Conservation (phyloP, 805 yeast genomes). For the Ogataea glucozyma region DNA sequence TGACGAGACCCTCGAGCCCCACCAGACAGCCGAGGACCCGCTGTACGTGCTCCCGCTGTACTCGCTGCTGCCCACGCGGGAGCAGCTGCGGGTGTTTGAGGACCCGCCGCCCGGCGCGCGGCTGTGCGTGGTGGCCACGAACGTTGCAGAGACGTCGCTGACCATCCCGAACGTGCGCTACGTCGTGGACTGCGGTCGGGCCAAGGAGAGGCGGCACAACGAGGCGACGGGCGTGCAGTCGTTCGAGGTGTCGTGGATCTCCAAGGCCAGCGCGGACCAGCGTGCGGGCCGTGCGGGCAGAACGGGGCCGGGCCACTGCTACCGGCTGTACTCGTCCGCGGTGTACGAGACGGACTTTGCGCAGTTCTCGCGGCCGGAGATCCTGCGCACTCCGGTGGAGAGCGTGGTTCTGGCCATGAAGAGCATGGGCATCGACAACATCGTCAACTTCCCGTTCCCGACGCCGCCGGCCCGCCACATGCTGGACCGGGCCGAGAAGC, state of each 20-base stretch:
- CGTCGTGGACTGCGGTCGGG: slow-evolving; percentile 93
- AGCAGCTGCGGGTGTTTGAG: slow-evolving; percentile 91
- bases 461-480: slow-evolving; percentile 77
- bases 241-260: slow-evolving; percentile 86
- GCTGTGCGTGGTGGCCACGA: slow-evolving; percentile 91
- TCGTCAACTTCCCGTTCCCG: slow-evolving; percentile 89
- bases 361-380: slow-evolving; percentile 86
- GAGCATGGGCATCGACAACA: slow-evolving; percentile 92
- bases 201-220: slow-evolving; percentile 83
- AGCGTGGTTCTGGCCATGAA: slow-evolving; percentile 96
- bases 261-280: slow-evolving; percentile 95
- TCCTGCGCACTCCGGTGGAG: slow-evolving; percentile 92
- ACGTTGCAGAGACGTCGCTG: slow-evolving; percentile 95
- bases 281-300: slow-evolving; percentile 97
- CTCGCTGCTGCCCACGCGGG: slow-evolving; percentile 88
- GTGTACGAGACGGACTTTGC: slow-evolving; percentile 83
- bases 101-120: slow-evolving; percentile 84
- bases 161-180: slow-evolving; percentile 95
- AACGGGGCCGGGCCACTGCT: slow-evolving; percentile 98
- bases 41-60: slow-evolving; percentile 89
- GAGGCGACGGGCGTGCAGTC: slow-evolving; percentile 89
- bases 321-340: slow-evolving; percentile 89
- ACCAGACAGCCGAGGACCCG: slow-evolving; percentile 73
- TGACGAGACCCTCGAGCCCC: slow-evolving; percentile 71
- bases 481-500: slow-evolving; percentile 62